Evolutionary conservation across 805 yeast species (phyloP).

Genomic region (Saccharomycopsis guyanensis): DNA sequence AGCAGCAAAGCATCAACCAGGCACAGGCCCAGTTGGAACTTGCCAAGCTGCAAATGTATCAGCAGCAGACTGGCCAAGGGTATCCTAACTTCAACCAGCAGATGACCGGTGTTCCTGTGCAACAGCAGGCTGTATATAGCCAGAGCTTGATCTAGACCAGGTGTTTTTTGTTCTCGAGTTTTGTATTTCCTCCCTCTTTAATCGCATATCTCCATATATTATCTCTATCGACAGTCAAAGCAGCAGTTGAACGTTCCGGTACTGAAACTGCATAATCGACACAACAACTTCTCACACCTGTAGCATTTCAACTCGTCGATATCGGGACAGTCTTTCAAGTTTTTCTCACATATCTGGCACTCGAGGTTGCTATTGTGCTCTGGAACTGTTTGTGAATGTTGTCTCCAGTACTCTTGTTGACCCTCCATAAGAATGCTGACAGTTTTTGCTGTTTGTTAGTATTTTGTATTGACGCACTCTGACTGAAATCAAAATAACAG

Average conservation of each 20-base stretch:
- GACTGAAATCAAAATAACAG: too few species aligned
- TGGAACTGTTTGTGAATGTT: too few species aligned
- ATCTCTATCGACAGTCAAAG: constrained; percentile 17
- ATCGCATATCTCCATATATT: too few species aligned
- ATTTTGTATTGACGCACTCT: too few species aligned
- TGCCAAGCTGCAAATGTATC: constrained; percentile 12
- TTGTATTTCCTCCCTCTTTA: neutral
- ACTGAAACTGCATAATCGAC: constrained; percentile 13
- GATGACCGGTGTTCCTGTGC: constrained; percentile 20
- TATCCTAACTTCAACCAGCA: constrained; percentile 18
- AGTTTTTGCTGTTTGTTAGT: too few species aligned
- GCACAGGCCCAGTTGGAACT: constrained; percentile 16
- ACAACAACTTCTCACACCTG: constrained; percentile 6
- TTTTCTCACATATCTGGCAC: constrained; percentile 12
- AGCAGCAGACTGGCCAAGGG: constrained; percentile 29
- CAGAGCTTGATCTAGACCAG: neutral
- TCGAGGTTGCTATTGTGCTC: neutral
- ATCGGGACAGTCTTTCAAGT: neutral
- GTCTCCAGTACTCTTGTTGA: constrained; percentile 8
- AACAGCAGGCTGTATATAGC: constrained; percentile 20
- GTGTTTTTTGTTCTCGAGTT: neutral
- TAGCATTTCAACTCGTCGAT: neutral
- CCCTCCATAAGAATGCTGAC: constrained; percentile 13
- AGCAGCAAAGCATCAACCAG: constrained; percentile 10
- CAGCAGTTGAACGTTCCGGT: constrained; percentile 9